Evolutionary conservation across 768 basidiomycete species (phyloP).

Genomic region (Serendipita sp.): DNA sequence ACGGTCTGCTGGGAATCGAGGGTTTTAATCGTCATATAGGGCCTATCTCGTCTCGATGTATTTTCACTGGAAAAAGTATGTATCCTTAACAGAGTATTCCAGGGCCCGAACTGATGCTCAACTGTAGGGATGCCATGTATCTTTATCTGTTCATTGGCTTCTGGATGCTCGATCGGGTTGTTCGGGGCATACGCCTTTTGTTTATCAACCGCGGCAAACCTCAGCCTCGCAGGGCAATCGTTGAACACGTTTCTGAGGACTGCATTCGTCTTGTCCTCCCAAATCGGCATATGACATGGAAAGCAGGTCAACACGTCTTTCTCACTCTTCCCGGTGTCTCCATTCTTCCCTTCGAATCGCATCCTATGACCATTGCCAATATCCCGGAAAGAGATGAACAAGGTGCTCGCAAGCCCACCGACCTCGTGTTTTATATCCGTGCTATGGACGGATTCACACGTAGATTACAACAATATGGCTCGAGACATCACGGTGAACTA

Average conservation of each 20-base stretch:
- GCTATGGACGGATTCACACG: constrained; percentile 45
- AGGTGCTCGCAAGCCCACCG: constrained; percentile 15
- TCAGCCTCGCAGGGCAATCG: constrained; percentile 20
- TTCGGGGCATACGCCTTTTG: constrained; percentile 31
- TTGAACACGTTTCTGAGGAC: constrained; percentile 29
- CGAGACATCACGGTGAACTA: constrained; percentile 18
- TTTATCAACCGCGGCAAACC: constrained; percentile 24
- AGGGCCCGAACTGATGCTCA: neutral
- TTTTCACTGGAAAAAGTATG: constrained; percentile 19
- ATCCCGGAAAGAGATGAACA: constrained; percentile 16
- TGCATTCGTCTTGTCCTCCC: constrained; percentile 32
- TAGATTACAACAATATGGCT: constrained; percentile 21
- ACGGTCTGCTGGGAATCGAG: neutral
- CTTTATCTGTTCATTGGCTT: constrained; percentile 36
- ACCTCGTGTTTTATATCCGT: constrained; percentile 44
- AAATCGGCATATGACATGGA: constrained; percentile 33
- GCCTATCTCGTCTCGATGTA: constrained; percentile 16
- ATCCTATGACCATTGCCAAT: constrained; percentile 46
- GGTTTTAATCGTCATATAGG: neutral
- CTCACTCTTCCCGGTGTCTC: constrained; percentile 34
- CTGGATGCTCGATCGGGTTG: constrained; percentile 38
- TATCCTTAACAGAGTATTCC: constrained; percentile 4
- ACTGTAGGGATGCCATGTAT: constrained; percentile 17
- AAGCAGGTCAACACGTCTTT: constrained; percentile 39
- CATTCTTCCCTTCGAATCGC: constrained; percentile 31